A percentile compares a stretch with the other conserved stretches of the same genome.
phyloP scores from a whole-genome alignment of 1,139 yeast genomes.

The Yamadazyma sp. region DNA sequence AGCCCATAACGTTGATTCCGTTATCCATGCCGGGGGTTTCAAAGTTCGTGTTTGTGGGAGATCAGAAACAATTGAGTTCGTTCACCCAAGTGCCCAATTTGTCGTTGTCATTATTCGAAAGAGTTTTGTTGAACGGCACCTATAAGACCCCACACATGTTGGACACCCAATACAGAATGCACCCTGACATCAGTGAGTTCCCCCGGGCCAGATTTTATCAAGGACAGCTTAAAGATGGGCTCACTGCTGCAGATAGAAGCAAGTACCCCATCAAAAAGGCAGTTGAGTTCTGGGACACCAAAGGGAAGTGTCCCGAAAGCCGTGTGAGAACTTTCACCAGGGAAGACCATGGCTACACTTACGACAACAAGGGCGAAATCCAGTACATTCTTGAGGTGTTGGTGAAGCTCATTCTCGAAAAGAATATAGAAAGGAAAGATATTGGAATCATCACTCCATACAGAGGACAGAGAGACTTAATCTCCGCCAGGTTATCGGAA shows the following conservation, averaged over 20 bases:
- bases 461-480: conserved; percentile 67
- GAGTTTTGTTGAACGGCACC: conserved; percentile 56
- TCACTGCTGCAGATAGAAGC: conserved; percentile 48
- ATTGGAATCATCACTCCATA: conserved; percentile 74
- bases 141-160: conserved; percentile 64
- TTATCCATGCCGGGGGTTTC: conserved; percentile 67
- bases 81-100: conserved; percentile 65
- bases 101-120: conserved; percentile 59
- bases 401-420: conserved; percentile 52
- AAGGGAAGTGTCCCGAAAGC: conserved; percentile 40
- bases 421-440: conserved; percentile 47
- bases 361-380: conserved; percentile 54
- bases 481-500: conserved; percentile 49
- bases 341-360: conserved; percentile 54
- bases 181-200: conserved; percentile 63
- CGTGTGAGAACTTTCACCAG: conserved; percentile 46
- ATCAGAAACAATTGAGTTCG: conserved; percentile 64
- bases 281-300: conserved; percentile 55
- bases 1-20: conserved; percentile 68
- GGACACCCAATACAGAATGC: conserved; percentile 75
- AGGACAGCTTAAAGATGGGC: conserved; percentile 58
- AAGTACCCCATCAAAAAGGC: conserved; percentile 46
- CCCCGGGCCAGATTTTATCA: conserved; percentile 59
- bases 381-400: conserved; percentile 45
- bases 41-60: conserved; percentile 72